Conservation (phyloP, 2,329 filamentous ascomycete species). For the Colletotrichum acutatum region DNA sequence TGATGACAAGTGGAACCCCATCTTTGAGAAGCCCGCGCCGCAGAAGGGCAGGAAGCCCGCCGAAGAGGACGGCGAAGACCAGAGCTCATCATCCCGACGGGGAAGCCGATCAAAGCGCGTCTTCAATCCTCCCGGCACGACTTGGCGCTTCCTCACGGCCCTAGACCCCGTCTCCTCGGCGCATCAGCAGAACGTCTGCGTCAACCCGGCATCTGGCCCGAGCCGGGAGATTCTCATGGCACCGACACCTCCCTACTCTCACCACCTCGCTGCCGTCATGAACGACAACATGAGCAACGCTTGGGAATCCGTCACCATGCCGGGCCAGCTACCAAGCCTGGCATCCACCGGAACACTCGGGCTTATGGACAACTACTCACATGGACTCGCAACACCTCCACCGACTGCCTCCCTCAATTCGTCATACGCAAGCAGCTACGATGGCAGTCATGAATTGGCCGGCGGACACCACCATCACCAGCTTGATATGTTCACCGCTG, state of each 20-base stretch:
- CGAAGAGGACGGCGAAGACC: constrained; percentile 43
- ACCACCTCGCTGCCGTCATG: constrained; percentile 65
- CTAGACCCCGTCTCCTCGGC: constrained; percentile 69
- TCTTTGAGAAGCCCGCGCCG: constrained; percentile 46
- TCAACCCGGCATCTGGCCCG: constrained; percentile 35
- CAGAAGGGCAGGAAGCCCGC: constrained; percentile 33
- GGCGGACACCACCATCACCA: constrained; percentile 36
- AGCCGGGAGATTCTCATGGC: constrained; percentile 62
- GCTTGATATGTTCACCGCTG: constrained; percentile 32
- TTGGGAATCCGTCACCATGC: constrained; percentile 54
- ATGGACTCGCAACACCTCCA: constrained; percentile 67
- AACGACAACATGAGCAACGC: constrained; percentile 65
- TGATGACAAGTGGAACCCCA: constrained; percentile 57
- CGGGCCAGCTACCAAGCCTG: constrained; percentile 46
- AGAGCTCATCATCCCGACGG: constrained; percentile 33
- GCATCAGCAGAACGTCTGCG: constrained; percentile 60
- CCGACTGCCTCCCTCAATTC: constrained; percentile 63
- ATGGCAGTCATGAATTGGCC: constrained; percentile 41
- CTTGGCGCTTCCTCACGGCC: constrained; percentile 71
- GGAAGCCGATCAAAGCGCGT: constrained; percentile 40
- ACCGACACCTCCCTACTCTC: constrained; percentile 56
- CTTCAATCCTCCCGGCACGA: constrained; percentile 64
- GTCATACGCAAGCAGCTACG: constrained; percentile 59
- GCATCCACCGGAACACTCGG: constrained; percentile 48
- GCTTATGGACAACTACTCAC: constrained; percentile 62